Base-by-base conservation (phyloP, 2,329 filamentous ascomycete genomes). In the Colletotrichum musae region DNA sequence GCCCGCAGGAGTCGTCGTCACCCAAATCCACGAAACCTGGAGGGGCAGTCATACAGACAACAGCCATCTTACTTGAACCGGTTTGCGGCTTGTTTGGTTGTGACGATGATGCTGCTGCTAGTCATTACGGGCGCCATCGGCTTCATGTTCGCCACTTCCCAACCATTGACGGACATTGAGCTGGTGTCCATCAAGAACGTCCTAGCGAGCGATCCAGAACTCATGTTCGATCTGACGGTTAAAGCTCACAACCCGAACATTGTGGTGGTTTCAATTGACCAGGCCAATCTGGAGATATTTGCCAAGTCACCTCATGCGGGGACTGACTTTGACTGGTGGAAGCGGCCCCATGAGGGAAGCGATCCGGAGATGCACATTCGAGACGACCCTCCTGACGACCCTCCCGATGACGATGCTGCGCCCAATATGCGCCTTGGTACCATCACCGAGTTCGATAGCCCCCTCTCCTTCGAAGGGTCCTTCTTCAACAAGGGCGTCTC, bases 351-450 rank as follows among this genome's bases (percentile, higher is more conserved):
- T 50, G 73, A 74, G 2, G 53, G 66, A 9, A 47, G 50, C 3
- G 68, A 68, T 18, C 64, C 64, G n/a, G 72, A 64, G 4, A 57
- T 72, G 16, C 72, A 73, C 51, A 71, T 66, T 58, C 75, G 7
- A 72, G 78, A 82, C 68, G 81, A 82, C 68, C 79, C 79, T 28
- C 77, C 80, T 2, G 74, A 77, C 1, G 91, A 94, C 76, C 88
- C 89, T 2, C 88, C 91, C 4, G 85, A 88, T n/a, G 89, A 92
- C 2, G 88, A 91, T 63, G 85, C 85, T 2, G 87, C 92, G 7
- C 93, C 94, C 54, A 97, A 95, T 65, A 94, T 98, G 88, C 87
- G 97, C 41, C 89, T 99, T n/a, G 96, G 96, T 36, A 93, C 93
- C 43, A 94, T 98, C 45, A 91, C 91, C 70, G 88, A 91, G 71